Evolutionary conservation across 495 filamentous ascomycete species (phyloP).

Genomic region (Hypoxylon lienhwacheense): DNA sequence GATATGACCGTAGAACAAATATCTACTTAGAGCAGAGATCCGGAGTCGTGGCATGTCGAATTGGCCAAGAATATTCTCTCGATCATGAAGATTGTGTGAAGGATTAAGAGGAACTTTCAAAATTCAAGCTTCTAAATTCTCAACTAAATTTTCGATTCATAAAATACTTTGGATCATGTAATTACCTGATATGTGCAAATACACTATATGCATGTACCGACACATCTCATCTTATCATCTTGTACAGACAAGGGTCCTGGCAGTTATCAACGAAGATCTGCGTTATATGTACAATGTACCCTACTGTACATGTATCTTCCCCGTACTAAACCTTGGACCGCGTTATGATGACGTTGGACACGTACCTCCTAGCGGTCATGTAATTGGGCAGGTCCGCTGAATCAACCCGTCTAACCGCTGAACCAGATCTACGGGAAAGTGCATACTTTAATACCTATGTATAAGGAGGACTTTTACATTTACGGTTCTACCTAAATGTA

Average conservation of each 20-base stretch:
- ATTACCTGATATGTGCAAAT: too few relatives aligned
- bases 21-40: constrained; percentile 47
- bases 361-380: background rate
- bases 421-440: constrained; percentile 24
- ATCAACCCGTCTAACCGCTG: constrained; percentile 9
- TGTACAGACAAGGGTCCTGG: too few relatives aligned
- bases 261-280: too few relatives aligned
- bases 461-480: background rate
- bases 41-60: constrained; percentile 42
- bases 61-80: background rate
- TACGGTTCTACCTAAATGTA: too few relatives aligned
- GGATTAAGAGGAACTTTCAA: background rate
- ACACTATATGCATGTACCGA: too few relatives aligned
- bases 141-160: too few relatives aligned
- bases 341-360: constrained; percentile 5
- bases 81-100: background rate
- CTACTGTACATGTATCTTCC: too few relatives aligned
- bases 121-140: background rate
- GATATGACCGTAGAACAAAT: constrained; percentile 51
- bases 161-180: too few relatives aligned
- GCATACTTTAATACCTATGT: background rate
- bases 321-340: too few relatives aligned
- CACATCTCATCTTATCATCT: too few relatives aligned
- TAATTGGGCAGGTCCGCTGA: constrained; percentile 3
- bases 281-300: too few relatives aligned